A percentile compares a stretch with the other conserved stretches of the same genome.
phyloP scores from a whole-genome alignment of 2,329 filamentous ascomycete genomes.

The Alternaria rosae region DNA sequence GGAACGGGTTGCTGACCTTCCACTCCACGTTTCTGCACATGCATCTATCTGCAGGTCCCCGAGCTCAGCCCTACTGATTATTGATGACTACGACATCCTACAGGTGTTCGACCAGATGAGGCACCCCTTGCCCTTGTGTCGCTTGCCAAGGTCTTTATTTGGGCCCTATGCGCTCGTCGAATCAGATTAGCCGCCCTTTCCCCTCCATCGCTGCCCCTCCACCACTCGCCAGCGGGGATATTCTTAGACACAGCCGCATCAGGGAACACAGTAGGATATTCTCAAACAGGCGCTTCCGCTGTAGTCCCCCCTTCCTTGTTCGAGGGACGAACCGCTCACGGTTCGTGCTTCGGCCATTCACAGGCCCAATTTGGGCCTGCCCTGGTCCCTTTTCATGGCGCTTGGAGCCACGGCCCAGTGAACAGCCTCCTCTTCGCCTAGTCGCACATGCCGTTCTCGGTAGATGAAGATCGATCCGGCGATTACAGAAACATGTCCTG shows the following conservation, averaged over 20 bases:
- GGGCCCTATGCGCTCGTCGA: constrained; percentile 31
- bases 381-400: constrained; percentile 41
- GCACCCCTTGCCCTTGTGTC: constrained; percentile 23
- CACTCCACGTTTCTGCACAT: constrained; percentile 12
- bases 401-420: constrained; percentile 40
- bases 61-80: constrained; percentile 42
- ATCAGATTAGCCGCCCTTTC: constrained; percentile 42
- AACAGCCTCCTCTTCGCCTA: constrained; percentile 37
- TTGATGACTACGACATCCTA: constrained; percentile 36
- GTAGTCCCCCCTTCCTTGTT: constrained; percentile 32
- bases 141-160: constrained; percentile 37
- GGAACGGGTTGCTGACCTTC: constrained; percentile 29
- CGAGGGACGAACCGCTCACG: constrained; percentile 33
- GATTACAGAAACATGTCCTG: constrained; percentile 50
- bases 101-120: constrained; percentile 17
- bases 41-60: constrained; percentile 31
- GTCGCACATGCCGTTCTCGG: constrained; percentile 42
- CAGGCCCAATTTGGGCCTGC: constrained; percentile 35
- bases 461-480: constrained; percentile 41
- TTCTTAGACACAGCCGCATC: constrained; percentile 49
- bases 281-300: constrained; percentile 50
- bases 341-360: constrained; percentile 40
- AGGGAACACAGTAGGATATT: constrained; percentile 28
- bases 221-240: constrained; percentile 39
- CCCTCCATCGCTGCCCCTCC: constrained; percentile 32